Conservation (phyloP, 1,139 yeast species). For the Candida sp. region DNA sequence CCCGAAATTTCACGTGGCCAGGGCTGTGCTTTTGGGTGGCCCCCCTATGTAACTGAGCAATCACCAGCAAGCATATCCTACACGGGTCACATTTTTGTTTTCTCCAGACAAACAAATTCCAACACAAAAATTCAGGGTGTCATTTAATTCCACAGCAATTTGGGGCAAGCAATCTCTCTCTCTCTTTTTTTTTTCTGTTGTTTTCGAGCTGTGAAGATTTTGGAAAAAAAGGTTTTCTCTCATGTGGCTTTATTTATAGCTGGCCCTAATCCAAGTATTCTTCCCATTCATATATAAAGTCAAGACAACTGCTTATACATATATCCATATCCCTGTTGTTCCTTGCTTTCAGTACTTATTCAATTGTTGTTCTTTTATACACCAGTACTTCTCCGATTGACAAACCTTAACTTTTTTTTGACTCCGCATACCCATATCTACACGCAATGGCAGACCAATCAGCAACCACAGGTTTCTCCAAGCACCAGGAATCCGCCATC, state of each 20-base stretch:
- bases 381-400: neutral
- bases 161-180: neutral
- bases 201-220: too few relatives aligned
- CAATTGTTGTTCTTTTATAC: neutral
- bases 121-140: neutral
- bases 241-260: neutral
- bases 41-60: too few relatives aligned
- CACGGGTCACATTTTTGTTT: neutral
- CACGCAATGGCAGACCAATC: neutral
- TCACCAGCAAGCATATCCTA: too few relatives aligned
- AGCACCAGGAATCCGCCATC: constrained; percentile 36
- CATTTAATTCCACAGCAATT: constrained; percentile 1
- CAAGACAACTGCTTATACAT: too few relatives aligned
- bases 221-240: neutral
- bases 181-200: neutral
- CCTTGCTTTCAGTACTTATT: too few relatives aligned
- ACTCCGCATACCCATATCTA: neutral
- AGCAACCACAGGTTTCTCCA: constrained; percentile 13
- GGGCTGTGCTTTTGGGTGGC: neutral
- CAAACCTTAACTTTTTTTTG: neutral
- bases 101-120: neutral
- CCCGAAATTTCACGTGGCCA: neutral
- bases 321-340: too few relatives aligned
- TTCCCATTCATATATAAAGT: too few relatives aligned
- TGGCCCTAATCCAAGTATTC: too few relatives aligned